phyloP scores from a whole-genome alignment of 139 green algal genomes.

The Chlorella sp. region DNA sequence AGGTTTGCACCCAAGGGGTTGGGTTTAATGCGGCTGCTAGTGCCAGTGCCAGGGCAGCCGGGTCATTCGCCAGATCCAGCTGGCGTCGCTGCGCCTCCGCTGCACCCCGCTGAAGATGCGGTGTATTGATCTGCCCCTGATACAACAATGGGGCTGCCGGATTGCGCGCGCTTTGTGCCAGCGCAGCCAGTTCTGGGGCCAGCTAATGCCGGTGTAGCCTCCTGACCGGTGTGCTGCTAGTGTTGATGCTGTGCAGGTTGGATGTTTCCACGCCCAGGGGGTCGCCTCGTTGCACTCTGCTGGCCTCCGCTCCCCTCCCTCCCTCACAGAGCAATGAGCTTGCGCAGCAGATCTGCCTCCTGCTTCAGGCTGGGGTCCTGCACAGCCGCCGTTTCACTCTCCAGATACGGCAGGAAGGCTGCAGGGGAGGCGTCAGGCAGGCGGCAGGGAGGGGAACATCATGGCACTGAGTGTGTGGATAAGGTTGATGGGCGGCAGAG shows the following conservation, averaged over 20 bases:
- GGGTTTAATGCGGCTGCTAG: no score
- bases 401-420: slow-evolving; percentile 37
- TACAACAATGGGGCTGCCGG: no score
- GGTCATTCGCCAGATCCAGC: no score
- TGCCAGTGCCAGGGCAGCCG: no score
- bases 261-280: no score
- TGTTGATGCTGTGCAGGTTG: no score
- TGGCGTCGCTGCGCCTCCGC: no score
- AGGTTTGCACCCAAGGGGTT: no score
- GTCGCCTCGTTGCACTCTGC: background rate
- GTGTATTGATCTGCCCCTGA: no score
- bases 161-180: no score
- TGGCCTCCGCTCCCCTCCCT: background rate
- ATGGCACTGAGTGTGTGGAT: background rate
- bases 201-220: background rate
- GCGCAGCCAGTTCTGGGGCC: background rate
- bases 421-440: background rate
- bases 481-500: background rate
- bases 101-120: no score
- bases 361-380: slow-evolving; percentile 14
- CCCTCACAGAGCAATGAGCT: background rate
- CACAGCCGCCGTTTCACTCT: slow-evolving; percentile 26
- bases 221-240: background rate
- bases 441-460: no score
- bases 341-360: slow-evolving; percentile 38